phyloP scores from a whole-genome alignment of 164 flowering plant genomes.

The Cinnamomum micranthum region DNA sequence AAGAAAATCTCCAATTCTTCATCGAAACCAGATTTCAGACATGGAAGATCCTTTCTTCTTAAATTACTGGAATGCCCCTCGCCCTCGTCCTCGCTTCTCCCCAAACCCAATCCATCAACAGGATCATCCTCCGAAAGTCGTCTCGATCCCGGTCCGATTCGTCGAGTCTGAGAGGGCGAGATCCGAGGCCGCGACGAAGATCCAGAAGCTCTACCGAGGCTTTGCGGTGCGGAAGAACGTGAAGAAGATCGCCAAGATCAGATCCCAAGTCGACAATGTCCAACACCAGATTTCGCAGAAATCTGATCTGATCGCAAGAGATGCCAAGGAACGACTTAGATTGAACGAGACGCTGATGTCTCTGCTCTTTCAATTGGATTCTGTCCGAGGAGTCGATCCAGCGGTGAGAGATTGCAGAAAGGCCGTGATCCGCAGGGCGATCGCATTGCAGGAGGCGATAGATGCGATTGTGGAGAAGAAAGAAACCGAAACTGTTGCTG shows the following conservation, averaged over 20 bases:
- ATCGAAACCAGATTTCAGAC: no score
- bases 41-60: constrained; percentile 6
- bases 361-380: constrained; percentile 57
- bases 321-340: constrained; percentile 50
- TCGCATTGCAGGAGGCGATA: constrained; percentile 57
- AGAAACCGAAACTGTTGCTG: neutral
- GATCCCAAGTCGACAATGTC: constrained; percentile 41
- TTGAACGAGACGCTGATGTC: constrained; percentile 60
- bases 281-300: constrained; percentile 36
- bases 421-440: constrained; percentile 50
- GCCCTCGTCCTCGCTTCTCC: constrained; percentile 8
- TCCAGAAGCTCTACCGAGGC: constrained; percentile 68
- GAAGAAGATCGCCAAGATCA: constrained; percentile 38
- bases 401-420: constrained; percentile 62
- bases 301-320: constrained; percentile 30
- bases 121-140: constrained; percentile 30
- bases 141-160: constrained; percentile 47
- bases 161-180: constrained; percentile 26
- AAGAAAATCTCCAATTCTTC: no score
- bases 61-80: constrained; percentile 11
- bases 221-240: constrained; percentile 53
- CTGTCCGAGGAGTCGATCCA: constrained; percentile 50
- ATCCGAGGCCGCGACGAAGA: constrained; percentile 40
- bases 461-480: constrained; percentile 28
- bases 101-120: constrained; percentile 1